Base-by-base conservation (phyloP, 306 rosid species). In the Malus sieversii region DNA sequence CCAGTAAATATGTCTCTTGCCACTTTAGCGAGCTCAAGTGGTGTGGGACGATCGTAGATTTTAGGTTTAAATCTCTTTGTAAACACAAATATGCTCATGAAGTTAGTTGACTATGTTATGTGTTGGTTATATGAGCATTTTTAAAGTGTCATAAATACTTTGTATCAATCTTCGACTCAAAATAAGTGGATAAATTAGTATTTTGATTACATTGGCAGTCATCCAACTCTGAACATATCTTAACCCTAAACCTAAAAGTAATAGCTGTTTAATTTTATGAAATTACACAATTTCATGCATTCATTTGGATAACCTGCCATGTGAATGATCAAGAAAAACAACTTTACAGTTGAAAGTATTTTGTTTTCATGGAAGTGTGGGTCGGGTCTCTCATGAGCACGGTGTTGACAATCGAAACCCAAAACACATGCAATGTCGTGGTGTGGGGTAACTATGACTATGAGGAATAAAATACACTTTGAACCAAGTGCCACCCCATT, bases 341-440 rank as follows among this genome's bases (percentile, higher is more conserved):
- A 4, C 66, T 60, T 60, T 60, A 27, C 38, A 13, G 20, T 7
- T 27, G 38, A 10, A 61, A 32, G 44, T 2, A 9, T 32, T 16
- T 32, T 16, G 42, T 18, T 30, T 29, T 16, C 68, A 63, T 63
- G 42, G 44, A 38, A 22, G 42, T 32, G 1, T 22, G 6, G 3
- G 40, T 52, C 33, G 6, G 3, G 40, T 52, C 33, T 51, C 18
- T 32, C 42, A 20, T 25, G 33, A 68, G 58, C 46, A 64, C 51
- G 18, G 15, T 20, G 35, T 68, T 69, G 59, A 30, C 73, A 51
- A 25, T 33, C 4, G 25, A 53, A 22, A 66, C 60, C 71, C 27
- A 15, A 58, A 25, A 46, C 87, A 77, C 86, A 72, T 84, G 90
- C 32, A 30, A 38, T 72, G 85, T 74, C 78, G 66, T 61, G 87